Evolutionary conservation across 75 land plant genomes (phyloP).

Genomic region (Gnetum montanum): DNA sequence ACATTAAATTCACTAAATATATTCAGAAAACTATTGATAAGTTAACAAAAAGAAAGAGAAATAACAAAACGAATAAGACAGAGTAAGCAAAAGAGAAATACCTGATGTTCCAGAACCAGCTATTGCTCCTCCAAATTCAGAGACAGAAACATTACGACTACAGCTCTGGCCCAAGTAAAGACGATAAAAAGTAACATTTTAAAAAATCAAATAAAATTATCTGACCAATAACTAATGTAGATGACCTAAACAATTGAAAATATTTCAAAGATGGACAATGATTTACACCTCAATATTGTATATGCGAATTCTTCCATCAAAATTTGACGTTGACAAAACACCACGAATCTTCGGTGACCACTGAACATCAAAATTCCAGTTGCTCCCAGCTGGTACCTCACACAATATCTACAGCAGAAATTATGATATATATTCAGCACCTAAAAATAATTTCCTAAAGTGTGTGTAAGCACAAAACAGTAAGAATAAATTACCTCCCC

Average conservation of each 20-base stretch:
- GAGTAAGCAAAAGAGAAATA: too few species aligned
- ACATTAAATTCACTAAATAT: too few species aligned
- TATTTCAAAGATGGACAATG: neutral
- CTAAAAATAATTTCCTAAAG: too few species aligned
- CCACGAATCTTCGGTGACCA: slow-evolving; percentile 96
- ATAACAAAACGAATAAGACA: too few species aligned
- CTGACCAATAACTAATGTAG: neutral
- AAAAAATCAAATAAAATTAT: neutral
- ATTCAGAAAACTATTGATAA: too few species aligned
- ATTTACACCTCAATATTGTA: slow-evolving; percentile 83
- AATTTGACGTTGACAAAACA: slow-evolving; percentile 89
- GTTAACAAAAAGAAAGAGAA: too few species aligned
- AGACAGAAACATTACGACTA: slow-evolving; percentile 29
- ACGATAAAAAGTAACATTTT: neutral
- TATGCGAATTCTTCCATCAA: slow-evolving; percentile 82
- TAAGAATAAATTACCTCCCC: slow-evolving; percentile 59
- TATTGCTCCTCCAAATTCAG: slow-evolving; percentile 15
- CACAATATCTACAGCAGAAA: slow-evolving; percentile 49
- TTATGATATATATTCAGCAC: slow-evolving; percentile 1
- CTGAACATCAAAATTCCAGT: slow-evolving; percentile 96
- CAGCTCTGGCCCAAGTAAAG: slow-evolving; percentile 29
- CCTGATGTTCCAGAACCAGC: slow-evolving; percentile 5
- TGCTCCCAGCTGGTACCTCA: slow-evolving; percentile 77
- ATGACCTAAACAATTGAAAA: neutral
- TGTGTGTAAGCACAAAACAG: neutral